A percentile compares a stretch with the other conserved stretches of the same genome.
Conservation (phyloP, 441 rosid genomes). For the Arabidopsis hybrid region DNA sequence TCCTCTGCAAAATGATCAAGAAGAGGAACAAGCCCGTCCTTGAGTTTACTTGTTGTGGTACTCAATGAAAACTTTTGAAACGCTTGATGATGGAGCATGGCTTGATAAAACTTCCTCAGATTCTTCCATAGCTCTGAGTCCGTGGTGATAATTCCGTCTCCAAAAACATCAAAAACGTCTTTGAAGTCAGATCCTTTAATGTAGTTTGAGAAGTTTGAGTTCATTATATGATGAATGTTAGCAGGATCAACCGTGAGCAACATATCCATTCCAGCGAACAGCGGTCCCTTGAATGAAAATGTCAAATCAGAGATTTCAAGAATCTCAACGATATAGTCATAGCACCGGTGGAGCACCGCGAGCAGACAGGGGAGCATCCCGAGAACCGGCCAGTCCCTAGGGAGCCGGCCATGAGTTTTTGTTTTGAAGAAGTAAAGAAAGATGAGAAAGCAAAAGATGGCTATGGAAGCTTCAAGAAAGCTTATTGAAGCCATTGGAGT, state of each 20-base stretch:
- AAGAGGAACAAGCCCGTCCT: slow-evolving; percentile 45
- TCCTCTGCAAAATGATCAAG: slow-evolving; percentile 33
- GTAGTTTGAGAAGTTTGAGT: slow-evolving; percentile 34
- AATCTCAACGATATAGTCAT: background rate
- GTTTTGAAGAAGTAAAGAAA: background rate
- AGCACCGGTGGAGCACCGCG: slow-evolving; percentile 5
- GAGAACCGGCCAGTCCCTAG: slow-evolving; percentile 47
- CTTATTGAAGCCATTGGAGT: slow-evolving; percentile 19
- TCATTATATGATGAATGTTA: slow-evolving; percentile 48
- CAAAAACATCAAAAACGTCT: slow-evolving; percentile 51
- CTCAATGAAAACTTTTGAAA: slow-evolving; percentile 47
- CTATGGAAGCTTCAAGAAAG: slow-evolving; percentile 18
- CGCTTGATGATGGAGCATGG: slow-evolving; percentile 37
- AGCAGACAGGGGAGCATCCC: slow-evolving; percentile 49
- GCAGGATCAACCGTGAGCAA: slow-evolving; percentile 46
- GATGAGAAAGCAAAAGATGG: slow-evolving; percentile 14
- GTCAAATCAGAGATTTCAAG: slow-evolving; percentile 21
- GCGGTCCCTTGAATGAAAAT: slow-evolving; percentile 42
- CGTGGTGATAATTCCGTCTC: slow-evolving; percentile 53
- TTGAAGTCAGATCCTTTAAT: slow-evolving; percentile 30
- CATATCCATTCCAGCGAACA: slow-evolving; percentile 38
- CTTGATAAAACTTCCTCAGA: slow-evolving; percentile 46
- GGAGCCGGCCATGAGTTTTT: slow-evolving; percentile 38
- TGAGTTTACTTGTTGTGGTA: slow-evolving; percentile 35
- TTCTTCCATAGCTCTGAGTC: slow-evolving; percentile 53